Conservation (phyloP, 345 rosid genomes). For the Trapa bicornis region DNA sequence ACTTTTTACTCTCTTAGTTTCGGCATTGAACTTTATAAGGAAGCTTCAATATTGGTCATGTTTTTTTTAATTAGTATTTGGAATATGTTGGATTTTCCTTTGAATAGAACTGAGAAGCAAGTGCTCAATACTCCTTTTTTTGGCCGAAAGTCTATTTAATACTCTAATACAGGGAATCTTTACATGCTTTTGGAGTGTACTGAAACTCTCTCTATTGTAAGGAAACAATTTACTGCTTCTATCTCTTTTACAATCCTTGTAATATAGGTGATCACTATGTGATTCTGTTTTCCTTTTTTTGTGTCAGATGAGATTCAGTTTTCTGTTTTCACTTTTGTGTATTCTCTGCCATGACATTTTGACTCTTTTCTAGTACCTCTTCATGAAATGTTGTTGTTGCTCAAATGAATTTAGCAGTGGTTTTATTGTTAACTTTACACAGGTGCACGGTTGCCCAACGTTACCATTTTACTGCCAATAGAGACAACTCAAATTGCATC, state of each 20-base stretch:
- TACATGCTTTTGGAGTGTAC: background rate
- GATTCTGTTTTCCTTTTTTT: too few species aligned
- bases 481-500: constrained; percentile 36
- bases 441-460: constrained; percentile 72
- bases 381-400: background rate
- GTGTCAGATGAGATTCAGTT: too few species aligned
- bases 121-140: too few species aligned
- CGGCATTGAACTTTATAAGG: background rate
- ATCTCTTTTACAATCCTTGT: background rate
- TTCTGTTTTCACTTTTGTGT: too few species aligned
- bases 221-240: background rate
- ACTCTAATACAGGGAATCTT: background rate
- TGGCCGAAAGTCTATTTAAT: background rate
- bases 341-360: background rate
- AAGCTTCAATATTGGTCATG: too few species aligned
- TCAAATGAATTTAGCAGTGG: background rate
- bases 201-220: background rate
- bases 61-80: too few species aligned
- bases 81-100: too few species aligned
- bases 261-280: background rate
- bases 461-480: constrained; percentile 52
- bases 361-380: background rate
- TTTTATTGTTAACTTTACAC: constrained; percentile 7
- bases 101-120: too few species aligned
- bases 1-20: constrained; percentile 10